Evolutionary conservation across 1,284 basidiomycete species (phyloP), one percentile per base, ranked within the genome.

Genomic region (Apiotrichum mycotoxinovorans): DNA sequence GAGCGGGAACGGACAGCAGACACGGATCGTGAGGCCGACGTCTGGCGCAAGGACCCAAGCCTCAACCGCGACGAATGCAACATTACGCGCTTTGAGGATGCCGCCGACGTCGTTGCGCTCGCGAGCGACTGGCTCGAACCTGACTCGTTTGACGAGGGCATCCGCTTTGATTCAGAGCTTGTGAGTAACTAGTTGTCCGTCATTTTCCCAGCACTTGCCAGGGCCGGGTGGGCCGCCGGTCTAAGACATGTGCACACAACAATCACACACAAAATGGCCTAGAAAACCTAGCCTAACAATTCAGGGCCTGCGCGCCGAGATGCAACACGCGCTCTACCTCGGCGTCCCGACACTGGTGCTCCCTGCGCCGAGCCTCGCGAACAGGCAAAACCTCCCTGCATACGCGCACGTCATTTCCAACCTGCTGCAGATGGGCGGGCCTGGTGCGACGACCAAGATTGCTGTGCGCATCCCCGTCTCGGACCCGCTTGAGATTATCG

Each of bases 61-160:
- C 94, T 97, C 75, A 75, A 83, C 68, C 79, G 83, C 38, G 87
- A 89, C 54, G 96, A 98, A 77, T 87, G 97, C 58, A 96, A 90
- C 58, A 83, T 98, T 48, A 89, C 88, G 11, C 80, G 87, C 57
- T 80, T 95, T 87, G 92, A 95, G 73, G 94, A 98, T 73, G 86
- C 89, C 2, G 86, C 89, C 58, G 83, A 83, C 35, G 80, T 91
- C 23, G 83, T 89, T 20, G 87, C 83, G 3, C 82, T 96, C 68
- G 82, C 88, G 11, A 91, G 92, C 17, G 89, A 91, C 58, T 99
- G 96, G 96, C 81, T 99, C 14, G 91, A 97, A 74, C 82, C 98
- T 41, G 96, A 99, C 78, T 87, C 91, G 14, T 80, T 83, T 1
- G 93, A 97, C 75, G 91, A 94, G 70, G 94, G 94, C 80, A 88